Evolutionary conservation across 495 filamentous ascomycete genomes (phyloP).

Genomic region (Thermothielavioides terrestris): DNA sequence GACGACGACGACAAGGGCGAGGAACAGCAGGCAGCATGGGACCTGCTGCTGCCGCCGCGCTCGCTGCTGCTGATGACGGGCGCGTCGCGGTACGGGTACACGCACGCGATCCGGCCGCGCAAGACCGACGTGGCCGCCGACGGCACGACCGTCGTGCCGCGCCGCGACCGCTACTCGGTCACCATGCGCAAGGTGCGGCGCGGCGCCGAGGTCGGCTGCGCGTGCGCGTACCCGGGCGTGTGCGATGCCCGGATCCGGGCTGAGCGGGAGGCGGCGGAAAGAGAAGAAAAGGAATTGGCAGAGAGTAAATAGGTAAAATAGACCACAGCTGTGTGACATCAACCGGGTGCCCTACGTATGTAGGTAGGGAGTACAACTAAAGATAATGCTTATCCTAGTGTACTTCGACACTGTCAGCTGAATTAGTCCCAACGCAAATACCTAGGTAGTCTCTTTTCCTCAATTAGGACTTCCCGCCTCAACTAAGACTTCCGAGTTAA

Average conservation of each 20-base stretch:
- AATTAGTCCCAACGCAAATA: too few species aligned
- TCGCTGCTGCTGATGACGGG: conserved; percentile 26
- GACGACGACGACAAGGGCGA: too few species aligned
- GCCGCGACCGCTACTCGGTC: conserved; percentile 23
- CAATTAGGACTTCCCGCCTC: too few species aligned
- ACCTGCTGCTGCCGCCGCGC: conserved; percentile 20
- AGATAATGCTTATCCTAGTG: too few species aligned
- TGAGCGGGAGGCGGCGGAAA: conserved; percentile 7
- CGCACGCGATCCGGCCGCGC: conserved; percentile 22
- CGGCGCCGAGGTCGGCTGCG: conserved; percentile 17
- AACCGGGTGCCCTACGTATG: too few species aligned
- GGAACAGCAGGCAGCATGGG: conserved; percentile 14
- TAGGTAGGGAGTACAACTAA: too few species aligned
- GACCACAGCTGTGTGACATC: too few species aligned
- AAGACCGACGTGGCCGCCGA: conserved; percentile 25
- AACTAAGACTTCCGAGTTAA: too few species aligned
- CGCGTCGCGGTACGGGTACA: conserved; percentile 24
- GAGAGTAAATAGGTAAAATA: too few species aligned
- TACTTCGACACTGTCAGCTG: too few species aligned
- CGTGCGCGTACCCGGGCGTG: conserved; percentile 23
- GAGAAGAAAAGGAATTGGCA: neutral
- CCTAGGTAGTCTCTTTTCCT: too few species aligned
- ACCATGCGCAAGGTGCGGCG: conserved; percentile 23
- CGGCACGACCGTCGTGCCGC: conserved; percentile 12
- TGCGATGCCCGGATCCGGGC: conserved; percentile 25